Base-by-base conservation (phyloP, 106 monocot species). In the Platanthera guangdongensis region DNA sequence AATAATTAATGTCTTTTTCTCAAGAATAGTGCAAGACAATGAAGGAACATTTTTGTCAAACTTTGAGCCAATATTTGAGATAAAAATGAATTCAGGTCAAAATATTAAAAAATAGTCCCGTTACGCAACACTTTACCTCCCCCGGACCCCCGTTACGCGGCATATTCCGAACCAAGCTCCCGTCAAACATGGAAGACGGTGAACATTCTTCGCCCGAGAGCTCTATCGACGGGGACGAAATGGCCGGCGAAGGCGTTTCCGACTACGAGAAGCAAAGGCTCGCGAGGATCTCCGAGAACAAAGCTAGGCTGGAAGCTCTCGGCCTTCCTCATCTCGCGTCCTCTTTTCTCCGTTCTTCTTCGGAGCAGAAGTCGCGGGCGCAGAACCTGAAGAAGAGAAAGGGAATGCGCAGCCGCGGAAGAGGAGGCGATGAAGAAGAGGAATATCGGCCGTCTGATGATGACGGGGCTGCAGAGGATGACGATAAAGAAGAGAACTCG, bases 221-320 rank as follows among this genome's bases (percentile, higher is more conserved):
- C 39, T 4, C 9, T 25, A 39, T 3, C 67, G 9, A 60, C 47
- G 70, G 47, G 51, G 50, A 77, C 6, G 14, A 48, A 77, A 39
- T 22, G 65, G 49, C 50, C 7, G 50, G 6, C 21, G 65, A 77
- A 46, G 77, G 3, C 22, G 30, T 50, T 6, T 25, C 47, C 21
- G 77, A 77, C 0, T 77, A 77, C 77, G 77, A 77, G 51, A 63
- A 77, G 77, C 63, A 47, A 22, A 77, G 77, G 51, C 63, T 77
- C 51, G 49, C 77, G 19, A 77, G 77, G 50, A 77, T 77, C 19
- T 49, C 50, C 19, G 77, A 77, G 51, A 77, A 77, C 77, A 77
- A 51, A 50, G 77, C 64, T 47, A 77, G 65, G 77, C 50, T 77
- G 49, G 77, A 77, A 65, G 49, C 77, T 48, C 77, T 77, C 9